A percentile compares a stretch with the other conserved stretches of the same genome.
Conservation (phyloP, 2,329 filamentous ascomycete species). For the Xylaria sp. region DNA sequence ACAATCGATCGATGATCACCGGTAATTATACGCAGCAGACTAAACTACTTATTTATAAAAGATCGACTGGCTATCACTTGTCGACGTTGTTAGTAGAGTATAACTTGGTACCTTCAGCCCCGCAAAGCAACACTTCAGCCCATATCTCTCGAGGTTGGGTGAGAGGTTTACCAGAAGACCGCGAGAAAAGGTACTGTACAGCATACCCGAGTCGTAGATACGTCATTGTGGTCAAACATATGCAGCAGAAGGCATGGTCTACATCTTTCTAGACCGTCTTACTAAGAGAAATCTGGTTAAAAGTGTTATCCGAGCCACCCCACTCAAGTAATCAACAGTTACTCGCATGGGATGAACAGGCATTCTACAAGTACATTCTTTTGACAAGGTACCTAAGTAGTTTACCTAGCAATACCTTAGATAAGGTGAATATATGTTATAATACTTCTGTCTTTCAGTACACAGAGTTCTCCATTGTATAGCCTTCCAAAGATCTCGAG, state of each 20-base stretch:
- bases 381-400: background rate
- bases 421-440: background rate
- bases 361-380: too few species aligned
- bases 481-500: background rate
- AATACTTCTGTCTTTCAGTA: background rate
- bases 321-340: conserved; percentile 2
- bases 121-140: background rate
- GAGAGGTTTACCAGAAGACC: conserved; percentile 4
- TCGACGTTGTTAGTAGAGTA: background rate
- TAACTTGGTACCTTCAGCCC: background rate
- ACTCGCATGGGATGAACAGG: too few species aligned
- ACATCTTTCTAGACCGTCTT: conserved; percentile 10
- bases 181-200: background rate
- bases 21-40: conserved; percentile 10
- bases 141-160: background rate
- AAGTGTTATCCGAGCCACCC: background rate
- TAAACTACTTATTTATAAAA: background rate
- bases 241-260: conserved; percentile 6
- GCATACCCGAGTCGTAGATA: conserved; percentile 4
- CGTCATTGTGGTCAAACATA: conserved; percentile 18
- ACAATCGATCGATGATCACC: conserved; percentile 25
- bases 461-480: background rate
- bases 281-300: conserved; percentile 25
- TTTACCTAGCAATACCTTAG: background rate
- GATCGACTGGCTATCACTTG: background rate